A percentile compares a stretch with the other conserved stretches of the same genome.
phyloP scores from a whole-genome alignment of 176 grass and related monocot species.

The Echinochloa phyllopogon region DNA sequence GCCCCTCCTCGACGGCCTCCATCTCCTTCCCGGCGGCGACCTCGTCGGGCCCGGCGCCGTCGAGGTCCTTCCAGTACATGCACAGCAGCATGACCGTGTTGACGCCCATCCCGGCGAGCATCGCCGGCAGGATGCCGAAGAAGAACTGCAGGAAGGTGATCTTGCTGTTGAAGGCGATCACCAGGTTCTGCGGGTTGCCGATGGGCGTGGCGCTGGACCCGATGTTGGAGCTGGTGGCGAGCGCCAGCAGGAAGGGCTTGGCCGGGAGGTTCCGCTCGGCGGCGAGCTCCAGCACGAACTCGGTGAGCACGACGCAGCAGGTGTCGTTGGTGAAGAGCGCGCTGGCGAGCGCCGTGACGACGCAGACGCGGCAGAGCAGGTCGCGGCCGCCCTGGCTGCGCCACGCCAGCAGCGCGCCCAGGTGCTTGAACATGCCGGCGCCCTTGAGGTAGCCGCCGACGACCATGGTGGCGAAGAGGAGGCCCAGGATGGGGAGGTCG shows the following conservation, averaged over 20 bases:
- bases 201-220: conserved; percentile 88
- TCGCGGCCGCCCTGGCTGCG: conserved; percentile 82
- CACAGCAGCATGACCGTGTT: conserved; percentile 74
- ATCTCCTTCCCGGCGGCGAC: conserved; percentile 37
- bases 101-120: conserved; percentile 74
- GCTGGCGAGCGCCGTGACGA: conserved; percentile 83
- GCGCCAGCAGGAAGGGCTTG: conserved; percentile 83
- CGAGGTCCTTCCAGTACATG: conserved; percentile 80
- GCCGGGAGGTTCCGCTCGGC: conserved; percentile 75
- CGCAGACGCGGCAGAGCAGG: conserved; percentile 86
- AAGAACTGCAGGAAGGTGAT: conserved; percentile 75
- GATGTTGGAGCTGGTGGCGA: conserved; percentile 92
- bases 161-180: conserved; percentile 87
- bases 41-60: conserved; percentile 34
- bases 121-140: conserved; percentile 72
- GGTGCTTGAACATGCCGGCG: conserved; percentile 88
- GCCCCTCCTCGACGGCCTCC: conserved; percentile 53
- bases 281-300: conserved; percentile 91
- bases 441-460: conserved; percentile 88
- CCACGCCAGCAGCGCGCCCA: conserved; percentile 81
- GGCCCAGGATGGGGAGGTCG: conserved; percentile 91
- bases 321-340: conserved; percentile 97
- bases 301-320: conserved; percentile 89
- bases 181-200: conserved; percentile 99
- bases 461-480: conserved; percentile 94